These are phyloP conservation scores for Cyclostephanos tholiformis DNA, from an alignment of 108 stramenopile genomes.

Conservation along the genomic window DNA sequence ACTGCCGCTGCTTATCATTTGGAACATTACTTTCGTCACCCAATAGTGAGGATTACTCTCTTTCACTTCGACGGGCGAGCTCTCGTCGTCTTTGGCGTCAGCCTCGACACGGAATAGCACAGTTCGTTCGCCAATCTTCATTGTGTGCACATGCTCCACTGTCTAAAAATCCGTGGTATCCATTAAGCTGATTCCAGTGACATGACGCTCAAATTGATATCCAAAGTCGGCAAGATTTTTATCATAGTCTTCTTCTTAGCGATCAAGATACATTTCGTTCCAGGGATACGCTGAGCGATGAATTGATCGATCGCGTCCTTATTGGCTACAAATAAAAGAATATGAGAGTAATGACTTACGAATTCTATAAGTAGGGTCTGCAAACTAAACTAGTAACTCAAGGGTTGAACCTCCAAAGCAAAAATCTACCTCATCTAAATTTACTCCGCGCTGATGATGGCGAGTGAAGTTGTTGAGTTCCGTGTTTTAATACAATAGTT, in stretches of 20 bases:
- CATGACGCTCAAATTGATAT: slow-evolving; percentile 25
- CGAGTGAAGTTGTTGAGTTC: neutral
- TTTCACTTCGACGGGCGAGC: slow-evolving; percentile 9
- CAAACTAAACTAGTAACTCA: neutral
- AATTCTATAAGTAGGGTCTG: no score
- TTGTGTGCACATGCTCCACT: slow-evolving; percentile 24
- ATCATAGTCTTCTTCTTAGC: slow-evolving; percentile 6
- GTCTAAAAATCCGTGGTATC: neutral
- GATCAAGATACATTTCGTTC: slow-evolving; percentile 24
- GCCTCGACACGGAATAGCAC: slow-evolving; percentile 22
- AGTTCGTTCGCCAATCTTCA: slow-evolving; percentile 15
- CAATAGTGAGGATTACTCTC: slow-evolving; percentile 20
- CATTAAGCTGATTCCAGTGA: slow-evolving; percentile 12
- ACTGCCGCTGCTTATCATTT: slow-evolving; percentile 22
- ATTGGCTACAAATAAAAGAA: neutral
- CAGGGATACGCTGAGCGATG: slow-evolving; percentile 16
- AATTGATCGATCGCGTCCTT: slow-evolving; percentile 10
- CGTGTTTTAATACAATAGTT: neutral
- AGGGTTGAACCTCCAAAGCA: slow-evolving; percentile 27
- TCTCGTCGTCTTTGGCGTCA: slow-evolving; percentile 16
- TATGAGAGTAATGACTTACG: no score
- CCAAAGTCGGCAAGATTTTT: slow-evolving; percentile 12
- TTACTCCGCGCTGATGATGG: slow-evolving; percentile 9
- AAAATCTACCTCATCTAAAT: slow-evolving; percentile 19
- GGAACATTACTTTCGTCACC: slow-evolving; percentile 27